Evolutionary conservation across 2,329 filamentous ascomycete species (phyloP).

Genomic region (Lanzia echinophila): DNA sequence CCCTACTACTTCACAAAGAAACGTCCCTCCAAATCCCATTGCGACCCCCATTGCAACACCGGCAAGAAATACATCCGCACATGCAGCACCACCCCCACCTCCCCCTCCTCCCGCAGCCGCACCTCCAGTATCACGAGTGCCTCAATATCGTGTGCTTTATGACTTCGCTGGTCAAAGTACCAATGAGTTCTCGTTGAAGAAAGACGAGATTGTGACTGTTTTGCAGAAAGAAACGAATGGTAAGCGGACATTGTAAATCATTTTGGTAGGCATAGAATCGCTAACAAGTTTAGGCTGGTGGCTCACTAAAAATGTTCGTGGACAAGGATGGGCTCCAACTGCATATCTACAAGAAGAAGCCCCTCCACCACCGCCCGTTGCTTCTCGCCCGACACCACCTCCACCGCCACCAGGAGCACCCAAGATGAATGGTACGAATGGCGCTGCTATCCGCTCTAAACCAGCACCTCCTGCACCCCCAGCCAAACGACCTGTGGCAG

Average conservation of each 20-base stretch:
- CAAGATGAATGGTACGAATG: slow-evolving; percentile 31
- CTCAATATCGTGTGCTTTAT: slow-evolving; percentile 84
- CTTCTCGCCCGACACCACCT: slow-evolving; percentile 34
- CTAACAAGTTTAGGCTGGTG: slow-evolving; percentile 72
- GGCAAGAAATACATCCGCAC: slow-evolving; percentile 41
- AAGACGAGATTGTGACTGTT: slow-evolving; percentile 78
- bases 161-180: slow-evolving; percentile 80
- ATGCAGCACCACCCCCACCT: slow-evolving; percentile 39
- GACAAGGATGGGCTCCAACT: slow-evolving; percentile 90
- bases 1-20: slow-evolving; percentile 14
- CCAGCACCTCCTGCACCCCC: slow-evolving; percentile 41
- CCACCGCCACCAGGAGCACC: slow-evolving; percentile 52
- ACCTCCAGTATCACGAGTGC: slow-evolving; percentile 59
- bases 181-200: slow-evolving; percentile 75
- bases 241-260: slow-evolving; percentile 40
- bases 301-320: slow-evolving; percentile 67
- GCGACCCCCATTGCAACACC: slow-evolving; percentile 42
- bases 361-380: slow-evolving; percentile 51
- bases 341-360: slow-evolving; percentile 87
- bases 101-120: slow-evolving; percentile 61
- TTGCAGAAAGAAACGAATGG: slow-evolving; percentile 94
- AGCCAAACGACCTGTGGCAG: slow-evolving; percentile 65
- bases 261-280: background rate
- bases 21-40: slow-evolving; percentile 28
- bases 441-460: slow-evolving; percentile 32